These are phyloP conservation scores for Russula compacta DNA, from an alignment of 768 basidiomycete genomes.

Conservation along the genomic window DNA sequence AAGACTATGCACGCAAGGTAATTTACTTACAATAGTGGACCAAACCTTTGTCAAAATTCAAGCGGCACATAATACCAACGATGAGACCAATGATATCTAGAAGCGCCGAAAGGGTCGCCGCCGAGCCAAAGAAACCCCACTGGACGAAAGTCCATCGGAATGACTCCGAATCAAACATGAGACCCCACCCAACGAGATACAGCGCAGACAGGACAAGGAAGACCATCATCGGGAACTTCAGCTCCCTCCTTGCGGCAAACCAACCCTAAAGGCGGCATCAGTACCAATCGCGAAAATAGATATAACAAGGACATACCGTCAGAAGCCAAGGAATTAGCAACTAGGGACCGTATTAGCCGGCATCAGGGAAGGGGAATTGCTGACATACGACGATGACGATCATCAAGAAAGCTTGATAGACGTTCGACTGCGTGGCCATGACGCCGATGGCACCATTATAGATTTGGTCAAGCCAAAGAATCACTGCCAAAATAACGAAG, in stretches of 20 bases:
- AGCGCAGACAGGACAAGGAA: slow-evolving; percentile 54
- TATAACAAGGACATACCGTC: slow-evolving; percentile 30
- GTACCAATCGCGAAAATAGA: background rate
- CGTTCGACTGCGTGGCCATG: slow-evolving; percentile 33
- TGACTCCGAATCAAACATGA: slow-evolving; percentile 62
- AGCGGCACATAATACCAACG: slow-evolving; percentile 55
- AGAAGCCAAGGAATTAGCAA: slow-evolving; percentile 63
- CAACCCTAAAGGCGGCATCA: slow-evolving; percentile 44
- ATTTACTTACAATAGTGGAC: slow-evolving; percentile 48
- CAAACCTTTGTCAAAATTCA: slow-evolving; percentile 74
- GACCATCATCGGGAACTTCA: slow-evolving; percentile 44
- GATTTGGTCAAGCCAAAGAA: slow-evolving; percentile 71
- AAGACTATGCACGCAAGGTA: background rate
- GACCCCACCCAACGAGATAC: slow-evolving; percentile 60
- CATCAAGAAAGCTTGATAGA: slow-evolving; percentile 50
- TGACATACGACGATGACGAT: slow-evolving; percentile 50
- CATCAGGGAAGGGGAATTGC: background rate
- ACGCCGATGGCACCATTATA: slow-evolving; percentile 56
- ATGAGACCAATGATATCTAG: slow-evolving; percentile 47
- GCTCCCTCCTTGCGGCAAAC: slow-evolving; percentile 65
- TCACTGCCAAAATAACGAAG: slow-evolving; percentile 62
- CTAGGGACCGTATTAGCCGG: slow-evolving; percentile 29
- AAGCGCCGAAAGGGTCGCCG: slow-evolving; percentile 47
- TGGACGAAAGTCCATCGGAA: slow-evolving; percentile 71
- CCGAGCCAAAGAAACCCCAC: slow-evolving; percentile 67